phyloP scores from a whole-genome alignment of 2,329 filamentous ascomycete species.

The Hypoxylon sp. region DNA sequence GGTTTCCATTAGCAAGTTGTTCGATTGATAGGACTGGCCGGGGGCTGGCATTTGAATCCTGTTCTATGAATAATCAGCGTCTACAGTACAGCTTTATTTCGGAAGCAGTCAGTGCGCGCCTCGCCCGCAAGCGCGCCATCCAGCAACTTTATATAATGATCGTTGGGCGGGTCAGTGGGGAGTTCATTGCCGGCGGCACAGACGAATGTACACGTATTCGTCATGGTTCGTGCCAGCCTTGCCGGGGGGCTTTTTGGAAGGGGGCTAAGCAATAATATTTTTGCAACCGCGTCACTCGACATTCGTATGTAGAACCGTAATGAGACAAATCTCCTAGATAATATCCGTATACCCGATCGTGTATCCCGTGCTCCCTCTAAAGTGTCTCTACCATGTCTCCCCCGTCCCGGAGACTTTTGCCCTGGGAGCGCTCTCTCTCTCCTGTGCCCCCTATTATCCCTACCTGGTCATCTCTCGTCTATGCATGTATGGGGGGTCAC shows the following conservation, averaged over 20 bases:
- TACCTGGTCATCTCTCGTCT: constrained; percentile 3
- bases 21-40: constrained; percentile 31
- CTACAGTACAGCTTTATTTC: constrained; percentile 25
- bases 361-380: constrained; percentile 18
- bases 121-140: constrained; percentile 41
- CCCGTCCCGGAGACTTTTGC: constrained; percentile 14
- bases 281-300: constrained; percentile 36
- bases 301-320: constrained; percentile 20
- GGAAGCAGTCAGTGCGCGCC: constrained; percentile 42
- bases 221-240: constrained; percentile 41
- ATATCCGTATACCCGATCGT: constrained; percentile 17
- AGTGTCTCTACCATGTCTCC: constrained; percentile 16
- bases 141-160: constrained; percentile 41
- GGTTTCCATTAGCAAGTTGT: constrained; percentile 23
- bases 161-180: constrained; percentile 35
- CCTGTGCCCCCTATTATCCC: not conserved
- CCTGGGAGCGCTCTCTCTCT: constrained; percentile 10
- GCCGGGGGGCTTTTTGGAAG: constrained; percentile 12
- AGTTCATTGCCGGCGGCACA: constrained; percentile 41
- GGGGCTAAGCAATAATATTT: constrained; percentile 19
- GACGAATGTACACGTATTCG: constrained; percentile 31
- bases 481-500: constrained; percentile 32
- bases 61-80: constrained; percentile 42
- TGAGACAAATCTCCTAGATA: constrained; percentile 36
- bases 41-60: constrained; percentile 42